Percentiles rank a stretch among this genome's conserved stretches.
These are phyloP conservation scores for Wickerhamomyces strasburgensis DNA, from an alignment of 805 yeast genomes.

Conservation along the genomic window DNA sequence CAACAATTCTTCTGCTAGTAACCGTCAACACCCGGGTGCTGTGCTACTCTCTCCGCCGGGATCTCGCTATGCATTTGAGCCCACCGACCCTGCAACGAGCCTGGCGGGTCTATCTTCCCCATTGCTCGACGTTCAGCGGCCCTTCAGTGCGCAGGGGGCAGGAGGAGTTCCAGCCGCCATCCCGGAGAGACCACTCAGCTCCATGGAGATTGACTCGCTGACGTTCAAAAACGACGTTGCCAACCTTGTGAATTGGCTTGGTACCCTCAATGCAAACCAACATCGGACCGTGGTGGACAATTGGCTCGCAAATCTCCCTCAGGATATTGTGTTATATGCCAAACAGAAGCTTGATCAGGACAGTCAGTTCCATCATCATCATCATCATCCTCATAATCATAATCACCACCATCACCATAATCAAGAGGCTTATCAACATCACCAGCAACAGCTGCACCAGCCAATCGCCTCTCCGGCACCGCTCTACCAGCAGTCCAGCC, in stretches of 20 bases:
- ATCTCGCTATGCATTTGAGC: slow-evolving; percentile 27
- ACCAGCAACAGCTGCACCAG: slow-evolving; percentile 6
- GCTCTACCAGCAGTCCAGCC: slow-evolving; percentile 19
- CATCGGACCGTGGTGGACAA: slow-evolving; percentile 50
- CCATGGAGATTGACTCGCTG: slow-evolving; percentile 27
- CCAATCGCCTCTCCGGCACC: slow-evolving; percentile 20
- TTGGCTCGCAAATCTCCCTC: slow-evolving; percentile 44
- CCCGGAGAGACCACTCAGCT: slow-evolving; percentile 27
- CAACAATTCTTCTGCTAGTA: no score
- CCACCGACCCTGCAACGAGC: slow-evolving; percentile 11
- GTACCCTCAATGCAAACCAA: slow-evolving; percentile 45
- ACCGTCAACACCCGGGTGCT: no score
- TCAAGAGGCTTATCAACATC: slow-evolving; percentile 2
- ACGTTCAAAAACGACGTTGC: slow-evolving; percentile 48
- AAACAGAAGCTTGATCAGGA: slow-evolving; percentile 46
- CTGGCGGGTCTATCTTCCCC: slow-evolving; percentile 22
- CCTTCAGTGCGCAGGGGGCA: slow-evolving; percentile 23
- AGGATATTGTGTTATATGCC: slow-evolving; percentile 47
- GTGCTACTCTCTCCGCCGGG: slow-evolving; percentile 40
- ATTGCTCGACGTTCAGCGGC: slow-evolving; percentile 22
- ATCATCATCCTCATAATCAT: no score
- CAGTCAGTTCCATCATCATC: slow-evolving; percentile 21
- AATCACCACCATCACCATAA: not conserved
- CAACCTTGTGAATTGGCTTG: slow-evolving; percentile 46
- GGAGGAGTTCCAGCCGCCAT: slow-evolving; percentile 2